phyloP scores from a whole-genome alignment of 2,329 filamentous ascomycete genomes.

The Neofusicoccum sp. region DNA sequence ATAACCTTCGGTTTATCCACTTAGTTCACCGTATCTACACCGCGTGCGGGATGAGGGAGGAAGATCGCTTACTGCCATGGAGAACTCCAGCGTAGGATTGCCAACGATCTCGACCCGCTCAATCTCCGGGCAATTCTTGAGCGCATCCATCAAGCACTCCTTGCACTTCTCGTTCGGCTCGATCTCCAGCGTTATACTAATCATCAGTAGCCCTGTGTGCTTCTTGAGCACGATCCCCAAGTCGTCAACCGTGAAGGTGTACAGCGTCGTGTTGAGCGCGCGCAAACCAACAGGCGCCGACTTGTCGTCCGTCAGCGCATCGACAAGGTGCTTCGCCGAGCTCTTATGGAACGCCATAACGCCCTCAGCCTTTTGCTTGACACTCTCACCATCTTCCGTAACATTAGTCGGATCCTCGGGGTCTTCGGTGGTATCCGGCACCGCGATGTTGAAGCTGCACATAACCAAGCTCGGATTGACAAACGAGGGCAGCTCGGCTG shows the following conservation, averaged over 20 bases:
- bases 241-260: constrained; percentile 41
- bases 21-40: constrained; percentile 10
- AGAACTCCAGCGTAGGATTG: constrained; percentile 41
- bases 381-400: constrained; percentile 17
- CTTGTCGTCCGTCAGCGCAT: constrained; percentile 38
- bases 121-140: constrained; percentile 34
- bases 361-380: constrained; percentile 34
- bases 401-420: constrained; percentile 27
- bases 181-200: constrained; percentile 42
- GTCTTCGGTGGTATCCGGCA: constrained; percentile 34
- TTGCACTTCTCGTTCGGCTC: constrained; percentile 39
- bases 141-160: constrained; percentile 34
- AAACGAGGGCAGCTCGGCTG: constrained; percentile 38
- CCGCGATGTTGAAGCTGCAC: constrained; percentile 40
- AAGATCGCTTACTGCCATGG: constrained; percentile 37
- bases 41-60: not conserved
- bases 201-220: constrained; percentile 42
- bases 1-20: constrained; percentile 26
- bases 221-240: constrained; percentile 38
- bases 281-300: constrained; percentile 35
- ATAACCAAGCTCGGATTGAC: constrained; percentile 43
- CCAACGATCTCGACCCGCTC: constrained; percentile 46
- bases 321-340: constrained; percentile 31
- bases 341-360: constrained; percentile 41
- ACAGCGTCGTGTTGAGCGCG: constrained; percentile 46